Evolutionary conservation across 352 stramenopile genomes (phyloP).

Genomic region (Thraustochytrium striatum): DNA sequence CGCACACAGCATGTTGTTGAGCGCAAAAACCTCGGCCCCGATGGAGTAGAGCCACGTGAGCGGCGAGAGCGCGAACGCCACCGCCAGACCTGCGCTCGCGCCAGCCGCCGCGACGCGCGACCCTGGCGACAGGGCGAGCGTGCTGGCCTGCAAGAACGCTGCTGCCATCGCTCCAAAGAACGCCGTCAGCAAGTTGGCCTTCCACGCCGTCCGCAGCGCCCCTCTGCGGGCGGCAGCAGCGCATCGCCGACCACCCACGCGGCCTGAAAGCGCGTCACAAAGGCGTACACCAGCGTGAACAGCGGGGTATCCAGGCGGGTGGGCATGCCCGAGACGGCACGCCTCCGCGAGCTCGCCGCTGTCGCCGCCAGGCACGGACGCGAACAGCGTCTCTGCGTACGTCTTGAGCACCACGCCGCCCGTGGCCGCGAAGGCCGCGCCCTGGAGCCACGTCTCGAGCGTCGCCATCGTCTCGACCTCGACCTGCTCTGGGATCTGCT

Average conservation of each 20-base stretch:
- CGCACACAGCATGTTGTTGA: conserved; percentile 88
- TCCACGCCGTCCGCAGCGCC: conserved; percentile 60
- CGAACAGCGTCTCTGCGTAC: conserved; percentile 27
- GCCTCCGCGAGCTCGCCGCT: conserved; percentile 85
- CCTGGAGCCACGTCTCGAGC: no score
- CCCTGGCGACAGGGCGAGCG: neutral
- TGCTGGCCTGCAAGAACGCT: neutral
- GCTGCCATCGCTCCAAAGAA: conserved; percentile 31
- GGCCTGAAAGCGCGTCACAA: neutral
- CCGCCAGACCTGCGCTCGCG: neutral
- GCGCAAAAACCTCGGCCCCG: conserved; percentile 87
- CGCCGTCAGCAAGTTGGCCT: conserved; percentile 16
- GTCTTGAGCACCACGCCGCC: no score
- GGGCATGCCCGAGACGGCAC: conserved; percentile 81
- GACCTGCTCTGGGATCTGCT: no score
- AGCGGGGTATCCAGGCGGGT: conserved; percentile 89
- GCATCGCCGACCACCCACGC: neutral
- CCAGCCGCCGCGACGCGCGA: neutral
- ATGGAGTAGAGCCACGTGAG: conserved; percentile 89
- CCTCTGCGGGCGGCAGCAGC: conserved; percentile 53
- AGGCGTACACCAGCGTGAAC: conserved; percentile 76
- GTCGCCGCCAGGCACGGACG: conserved; percentile 51
- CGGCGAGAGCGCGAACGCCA: conserved; percentile 67
- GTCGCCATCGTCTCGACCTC: no score
- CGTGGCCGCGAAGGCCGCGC: no score